Evolutionary conservation across 176 grass and related monocot species (phyloP).

Genomic region (Juncus effusus): DNA sequence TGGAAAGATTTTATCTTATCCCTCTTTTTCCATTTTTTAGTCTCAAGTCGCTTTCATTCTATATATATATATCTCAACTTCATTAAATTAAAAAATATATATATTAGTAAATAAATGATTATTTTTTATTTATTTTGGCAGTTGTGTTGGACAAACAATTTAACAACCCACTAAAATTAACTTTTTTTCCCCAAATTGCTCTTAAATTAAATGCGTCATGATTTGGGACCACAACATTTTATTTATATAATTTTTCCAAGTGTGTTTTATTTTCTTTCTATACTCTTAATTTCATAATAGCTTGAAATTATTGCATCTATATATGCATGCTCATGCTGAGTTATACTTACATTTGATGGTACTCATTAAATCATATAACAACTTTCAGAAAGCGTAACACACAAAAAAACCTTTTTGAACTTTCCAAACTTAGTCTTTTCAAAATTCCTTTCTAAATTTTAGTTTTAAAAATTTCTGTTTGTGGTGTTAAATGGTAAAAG

Average conservation of each 20-base stretch:
- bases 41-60: conserved; percentile 17
- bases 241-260: conserved; percentile 1
- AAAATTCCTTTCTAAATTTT: no score
- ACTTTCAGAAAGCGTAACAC: not conserved
- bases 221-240: conserved; percentile 5
- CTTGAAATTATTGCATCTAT: conserved; percentile 9
- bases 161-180: conserved; percentile 6
- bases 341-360: not conserved
- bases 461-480: not conserved
- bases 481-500: not conserved
- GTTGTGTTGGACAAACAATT: no score
- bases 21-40: conserved; percentile 15
- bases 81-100: not conserved
- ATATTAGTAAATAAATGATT: not conserved
- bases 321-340: conserved; percentile 2
- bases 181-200: conserved; percentile 15
- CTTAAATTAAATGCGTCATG: conserved; percentile 20
- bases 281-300: conserved; percentile 2
- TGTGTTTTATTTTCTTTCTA: not conserved
- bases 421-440: no score
- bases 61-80: conserved; percentile 3
- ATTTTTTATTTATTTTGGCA: no score
- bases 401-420: no score
- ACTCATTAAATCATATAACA: not conserved
- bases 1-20: conserved; percentile 22